These are phyloP conservation scores for Amanita pseudoporphyria DNA, from an alignment of 768 basidiomycete genomes.

Conservation along the genomic window DNA sequence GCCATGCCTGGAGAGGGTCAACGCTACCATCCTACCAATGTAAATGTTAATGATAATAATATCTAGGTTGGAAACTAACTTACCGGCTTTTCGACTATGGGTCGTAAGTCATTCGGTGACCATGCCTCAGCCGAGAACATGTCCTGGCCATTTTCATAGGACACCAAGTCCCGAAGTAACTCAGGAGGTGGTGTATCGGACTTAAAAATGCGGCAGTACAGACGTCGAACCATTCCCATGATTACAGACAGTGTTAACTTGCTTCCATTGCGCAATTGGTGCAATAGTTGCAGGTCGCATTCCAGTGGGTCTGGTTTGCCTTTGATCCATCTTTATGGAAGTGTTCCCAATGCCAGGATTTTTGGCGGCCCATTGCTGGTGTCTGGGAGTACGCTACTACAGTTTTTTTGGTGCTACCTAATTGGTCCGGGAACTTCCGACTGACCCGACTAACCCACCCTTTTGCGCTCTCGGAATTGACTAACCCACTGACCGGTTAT, in stretches of 20 bases:
- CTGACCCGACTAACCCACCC: not conserved
- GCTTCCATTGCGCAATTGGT: not conserved
- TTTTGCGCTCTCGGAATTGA: not conserved
- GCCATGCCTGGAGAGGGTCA: not conserved
- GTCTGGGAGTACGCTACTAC: not conserved
- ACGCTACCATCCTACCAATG: not conserved
- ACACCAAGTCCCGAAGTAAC: not conserved
- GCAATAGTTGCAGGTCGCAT: slow-evolving; percentile 8
- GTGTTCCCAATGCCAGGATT: slow-evolving; percentile 6
- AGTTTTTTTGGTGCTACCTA: not conserved
- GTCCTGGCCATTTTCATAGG: not conserved
- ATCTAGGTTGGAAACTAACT: not conserved
- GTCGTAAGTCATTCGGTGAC: not conserved
- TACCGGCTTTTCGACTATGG: not conserved
- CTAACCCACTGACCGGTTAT: slow-evolving; percentile 1
- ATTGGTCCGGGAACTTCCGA: slow-evolving; percentile 1
- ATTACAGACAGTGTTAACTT: not conserved
- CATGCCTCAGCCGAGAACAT: not conserved
- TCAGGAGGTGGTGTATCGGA: not conserved
- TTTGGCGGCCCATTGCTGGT: not conserved
- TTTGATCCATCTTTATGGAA: slow-evolving; percentile 8
- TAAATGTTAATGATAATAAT: not conserved
- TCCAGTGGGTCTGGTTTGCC: slow-evolving; percentile 7
- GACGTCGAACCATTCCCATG: not conserved
- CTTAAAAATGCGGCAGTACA: not conserved